phyloP scores from a whole-genome alignment of 441 rosid genomes.

The Populus hybrid region DNA sequence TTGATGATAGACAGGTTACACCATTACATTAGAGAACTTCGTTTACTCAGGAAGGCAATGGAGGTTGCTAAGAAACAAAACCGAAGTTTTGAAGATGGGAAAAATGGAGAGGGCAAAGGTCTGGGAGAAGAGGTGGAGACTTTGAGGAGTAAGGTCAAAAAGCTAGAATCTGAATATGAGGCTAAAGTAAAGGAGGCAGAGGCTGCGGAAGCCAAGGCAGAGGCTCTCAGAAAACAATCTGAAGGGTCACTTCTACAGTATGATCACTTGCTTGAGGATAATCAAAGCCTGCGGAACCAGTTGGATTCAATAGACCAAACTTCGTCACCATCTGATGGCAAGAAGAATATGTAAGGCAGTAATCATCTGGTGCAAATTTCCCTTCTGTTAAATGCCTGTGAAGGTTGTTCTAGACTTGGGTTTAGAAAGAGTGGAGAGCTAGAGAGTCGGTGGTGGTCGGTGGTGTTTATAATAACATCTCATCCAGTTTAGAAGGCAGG shows the following conservation, averaged over 20 bases:
- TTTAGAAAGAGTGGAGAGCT: not conserved
- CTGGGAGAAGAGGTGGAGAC: slow-evolving; percentile 44
- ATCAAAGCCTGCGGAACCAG: slow-evolving; percentile 66
- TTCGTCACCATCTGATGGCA: slow-evolving; percentile 37
- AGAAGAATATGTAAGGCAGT: slow-evolving; percentile 43
- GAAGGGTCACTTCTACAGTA: slow-evolving; percentile 69
- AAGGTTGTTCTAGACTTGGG: not conserved
- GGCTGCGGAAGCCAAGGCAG: slow-evolving; percentile 52
- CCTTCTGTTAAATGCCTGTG: not conserved
- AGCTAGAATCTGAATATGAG: slow-evolving; percentile 47
- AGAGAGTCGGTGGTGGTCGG: not conserved
- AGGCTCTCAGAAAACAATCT: slow-evolving; percentile 62
- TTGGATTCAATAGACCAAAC: slow-evolving; percentile 50
- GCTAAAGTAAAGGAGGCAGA: slow-evolving; percentile 49
- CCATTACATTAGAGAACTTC: slow-evolving; percentile 84
- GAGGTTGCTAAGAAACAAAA: slow-evolving; percentile 70
- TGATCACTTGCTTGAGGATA: slow-evolving; percentile 68
- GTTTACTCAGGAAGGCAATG: slow-evolving; percentile 67
- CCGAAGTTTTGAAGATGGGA: slow-evolving; percentile 55
- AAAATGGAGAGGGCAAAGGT: slow-evolving; percentile 42
- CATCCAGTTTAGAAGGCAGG: not conserved
- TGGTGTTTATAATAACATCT: not conserved
- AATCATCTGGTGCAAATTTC: not conserved
- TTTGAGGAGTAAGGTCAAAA: slow-evolving; percentile 43
- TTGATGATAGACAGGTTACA: slow-evolving; percentile 86